phyloP scores from a whole-genome alignment of 805 yeast species.

The Cephaloascus albidus region DNA sequence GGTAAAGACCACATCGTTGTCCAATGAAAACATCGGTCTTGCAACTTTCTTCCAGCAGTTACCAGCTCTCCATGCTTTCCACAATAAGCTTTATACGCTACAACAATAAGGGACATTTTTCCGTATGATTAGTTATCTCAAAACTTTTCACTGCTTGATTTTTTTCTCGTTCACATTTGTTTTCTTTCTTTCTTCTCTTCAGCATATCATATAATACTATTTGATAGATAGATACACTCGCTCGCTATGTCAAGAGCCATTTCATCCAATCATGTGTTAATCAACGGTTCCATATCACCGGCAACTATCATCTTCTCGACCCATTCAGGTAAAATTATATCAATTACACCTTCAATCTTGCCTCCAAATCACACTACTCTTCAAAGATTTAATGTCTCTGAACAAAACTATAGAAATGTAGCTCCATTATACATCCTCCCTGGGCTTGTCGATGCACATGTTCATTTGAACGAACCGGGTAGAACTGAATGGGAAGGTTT shows the following conservation, averaged over 20 bases:
- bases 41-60: no score
- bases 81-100: no score
- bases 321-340: constrained; percentile 43
- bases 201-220: no score
- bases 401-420: constrained; percentile 38
- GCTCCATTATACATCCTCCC: constrained; percentile 68
- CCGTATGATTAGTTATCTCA: no score
- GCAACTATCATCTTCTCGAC: constrained; percentile 60
- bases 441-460: constrained; percentile 90
- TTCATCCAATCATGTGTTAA: constrained; percentile 48
- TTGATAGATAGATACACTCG: no score
- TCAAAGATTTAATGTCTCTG: constrained; percentile 28
- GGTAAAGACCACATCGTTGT: no score
- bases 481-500: constrained; percentile 98
- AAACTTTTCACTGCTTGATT: no score
- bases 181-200: no score
- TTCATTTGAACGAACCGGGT: constrained; percentile 95
- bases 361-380: constrained; percentile 29
- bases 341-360: constrained; percentile 32
- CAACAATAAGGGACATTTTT: no score
- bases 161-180: no score
- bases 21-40: no score
- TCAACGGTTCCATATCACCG: constrained; percentile 34
- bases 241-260: constrained; percentile 49
- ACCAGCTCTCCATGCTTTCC: no score